phyloP scores from a whole-genome alignment of 768 basidiomycete species.

The Lactifluus piperatus region DNA sequence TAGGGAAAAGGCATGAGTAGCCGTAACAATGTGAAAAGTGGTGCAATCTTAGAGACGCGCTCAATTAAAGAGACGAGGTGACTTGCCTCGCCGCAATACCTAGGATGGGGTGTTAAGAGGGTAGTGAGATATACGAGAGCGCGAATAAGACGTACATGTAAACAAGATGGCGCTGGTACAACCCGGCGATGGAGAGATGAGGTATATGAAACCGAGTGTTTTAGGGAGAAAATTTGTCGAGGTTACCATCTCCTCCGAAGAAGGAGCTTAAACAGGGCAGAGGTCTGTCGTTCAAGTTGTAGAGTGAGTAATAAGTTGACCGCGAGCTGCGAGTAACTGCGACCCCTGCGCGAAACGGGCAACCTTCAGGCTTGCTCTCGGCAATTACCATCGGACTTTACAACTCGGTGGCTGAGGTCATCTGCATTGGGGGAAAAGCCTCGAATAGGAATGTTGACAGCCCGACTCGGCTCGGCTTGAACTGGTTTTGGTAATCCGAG shows the following conservation, averaged over 20 bases:
- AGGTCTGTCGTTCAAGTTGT: conserved; percentile 70
- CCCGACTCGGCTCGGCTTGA: no score
- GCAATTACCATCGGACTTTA: not conserved
- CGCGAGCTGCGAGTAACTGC: conserved; percentile 1
- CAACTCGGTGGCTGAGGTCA: not conserved
- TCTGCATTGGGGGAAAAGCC: no score
- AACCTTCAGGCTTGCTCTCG: not conserved
- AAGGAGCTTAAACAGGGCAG: conserved; percentile 94
- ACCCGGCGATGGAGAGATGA: conserved; percentile 48
- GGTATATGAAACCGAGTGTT: no score
- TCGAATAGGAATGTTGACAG: no score
- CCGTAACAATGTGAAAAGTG: not conserved
- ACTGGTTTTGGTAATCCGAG: no score
- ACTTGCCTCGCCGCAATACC: conserved; percentile 81
- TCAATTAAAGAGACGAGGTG: no score
- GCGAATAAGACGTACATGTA: conserved; percentile 60
- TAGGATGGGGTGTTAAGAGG: conserved; percentile 24
- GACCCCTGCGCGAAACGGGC: no score
- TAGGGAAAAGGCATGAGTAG: not conserved
- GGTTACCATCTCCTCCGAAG: conserved; percentile 93
- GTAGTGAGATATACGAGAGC: not conserved
- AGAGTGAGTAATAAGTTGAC: not conserved
- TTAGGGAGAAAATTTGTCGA: not conserved
- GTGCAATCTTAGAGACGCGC: not conserved
- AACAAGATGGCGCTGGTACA: conserved; percentile 97